Base-by-base conservation (phyloP, 768 basidiomycete species). In the Lentinula guzmanii region DNA sequence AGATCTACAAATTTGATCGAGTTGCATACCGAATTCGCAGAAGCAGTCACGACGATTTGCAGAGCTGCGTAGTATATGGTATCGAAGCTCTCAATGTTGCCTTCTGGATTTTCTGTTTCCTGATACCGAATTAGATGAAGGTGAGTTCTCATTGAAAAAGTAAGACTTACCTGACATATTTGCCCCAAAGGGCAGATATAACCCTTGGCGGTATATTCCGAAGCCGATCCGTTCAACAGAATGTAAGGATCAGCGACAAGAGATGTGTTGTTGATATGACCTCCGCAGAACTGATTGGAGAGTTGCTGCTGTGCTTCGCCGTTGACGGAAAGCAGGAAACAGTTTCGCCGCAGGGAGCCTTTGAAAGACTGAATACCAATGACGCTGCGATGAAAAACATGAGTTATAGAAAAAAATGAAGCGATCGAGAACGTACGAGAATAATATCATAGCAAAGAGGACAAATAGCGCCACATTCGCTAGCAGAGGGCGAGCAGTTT, bases 321-420 rank as follows among this genome's bases (percentile, higher is more conserved):
- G 1, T 82, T 74, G 1, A 77, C 79, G 3, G 87, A 78, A 16
- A 71, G 66, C 43, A 91, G 75, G 52, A 80, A 75, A 66, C 90
- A 91, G 1, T 78, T 79, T 7, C 90, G 82, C 16, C 86, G 79
- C 45, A 91, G 77, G 1, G 93, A 95, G 1, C 93, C 94, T 61
- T 88, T 86, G 78, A 99, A 99, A 0, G 91, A 85, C 66, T 98
- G 93, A 1, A 97, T 84, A n/a, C 96, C 95, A 61, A 97, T 90
- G 68, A 98, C 90, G 3, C 92, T 91, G 39, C 18, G n/a, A 13
- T 42, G 35, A 1, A 31, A 10, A 42, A 52, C 31, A 33, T 33
- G 9, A 55, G 21, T 42, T 48, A 6, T 48, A 7, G 46, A 31
- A 60, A n/a, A 18, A 52, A 59, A 28, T 43, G 52, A 37, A 41